Conservation (phyloP, 2,329 filamentous ascomycete species). For the Ophiostoma fasciatum region DNA sequence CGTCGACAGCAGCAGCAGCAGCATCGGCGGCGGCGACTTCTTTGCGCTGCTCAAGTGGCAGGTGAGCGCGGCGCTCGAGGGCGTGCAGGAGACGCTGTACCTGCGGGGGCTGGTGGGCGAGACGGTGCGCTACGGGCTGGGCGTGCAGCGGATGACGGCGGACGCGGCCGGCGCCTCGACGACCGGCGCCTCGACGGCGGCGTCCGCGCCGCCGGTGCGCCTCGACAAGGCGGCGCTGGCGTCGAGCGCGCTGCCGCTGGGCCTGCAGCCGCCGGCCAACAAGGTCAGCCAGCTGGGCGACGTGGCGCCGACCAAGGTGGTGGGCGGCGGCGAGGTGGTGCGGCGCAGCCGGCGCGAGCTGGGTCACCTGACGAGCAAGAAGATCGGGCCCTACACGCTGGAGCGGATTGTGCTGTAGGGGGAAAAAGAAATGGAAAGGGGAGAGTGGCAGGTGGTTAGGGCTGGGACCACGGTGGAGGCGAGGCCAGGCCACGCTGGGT, state of each 20-base stretch:
- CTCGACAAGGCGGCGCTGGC: constrained; percentile 20
- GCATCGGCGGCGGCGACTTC: constrained; percentile 33
- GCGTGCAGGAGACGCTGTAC: constrained; percentile 52
- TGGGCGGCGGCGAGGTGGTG: constrained; percentile 54
- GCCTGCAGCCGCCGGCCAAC: constrained; percentile 39
- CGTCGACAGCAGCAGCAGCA: constrained; percentile 20
- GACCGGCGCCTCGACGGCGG: constrained; percentile 26
- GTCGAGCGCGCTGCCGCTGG: constrained; percentile 50
- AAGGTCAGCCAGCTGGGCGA: constrained; percentile 4
- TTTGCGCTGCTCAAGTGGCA: constrained; percentile 52
- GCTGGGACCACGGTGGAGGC: too few species aligned
- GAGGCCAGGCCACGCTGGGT: too few species aligned
- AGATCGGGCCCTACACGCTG: constrained; percentile 68
- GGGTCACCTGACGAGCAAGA: constrained; percentile 63
- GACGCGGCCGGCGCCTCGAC: constrained; percentile 23
- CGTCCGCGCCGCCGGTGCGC: constrained; percentile 14
- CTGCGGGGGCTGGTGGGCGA: constrained; percentile 51
- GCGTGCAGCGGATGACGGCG: constrained; percentile 31
- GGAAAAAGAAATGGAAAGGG: too few species aligned
- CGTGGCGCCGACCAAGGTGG: constrained; percentile 38
- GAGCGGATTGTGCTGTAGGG: constrained; percentile 54
- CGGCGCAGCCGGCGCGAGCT: constrained; percentile 57
- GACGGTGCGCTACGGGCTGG: constrained; percentile 42
- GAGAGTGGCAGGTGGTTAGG: too few species aligned
- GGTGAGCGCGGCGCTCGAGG: constrained; percentile 55